Evolutionary conservation across 805 yeast species (phyloP).

Genomic region (Candida yuanshanica): DNA sequence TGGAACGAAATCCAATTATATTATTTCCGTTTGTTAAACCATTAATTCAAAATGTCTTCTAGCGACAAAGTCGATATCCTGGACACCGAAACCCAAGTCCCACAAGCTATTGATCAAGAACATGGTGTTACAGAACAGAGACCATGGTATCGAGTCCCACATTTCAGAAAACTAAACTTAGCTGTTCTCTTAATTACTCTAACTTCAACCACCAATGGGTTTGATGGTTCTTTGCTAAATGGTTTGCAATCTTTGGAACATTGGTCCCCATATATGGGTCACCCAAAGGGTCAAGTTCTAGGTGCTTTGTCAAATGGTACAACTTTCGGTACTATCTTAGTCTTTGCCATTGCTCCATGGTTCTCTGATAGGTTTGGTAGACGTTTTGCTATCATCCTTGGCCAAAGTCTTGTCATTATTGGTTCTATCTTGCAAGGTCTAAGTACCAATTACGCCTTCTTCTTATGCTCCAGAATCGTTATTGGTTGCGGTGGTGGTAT

Average conservation of each 20-base stretch:
- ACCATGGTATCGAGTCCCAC: slow-evolving; percentile 31
- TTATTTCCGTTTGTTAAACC: too few species aligned
- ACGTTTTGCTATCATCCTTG: slow-evolving; percentile 21
- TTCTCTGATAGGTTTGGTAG: slow-evolving; percentile 37
- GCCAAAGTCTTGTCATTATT: slow-evolving; percentile 14
- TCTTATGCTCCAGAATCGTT: slow-evolving; percentile 30
- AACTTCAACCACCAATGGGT: slow-evolving; percentile 41
- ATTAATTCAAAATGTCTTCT: too few species aligned
- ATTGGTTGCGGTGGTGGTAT: slow-evolving; percentile 18
- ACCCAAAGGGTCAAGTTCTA: slow-evolving; percentile 32
- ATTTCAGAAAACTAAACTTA: slow-evolving; percentile 31
- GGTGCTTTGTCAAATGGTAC: slow-evolving; percentile 38
- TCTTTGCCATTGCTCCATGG: slow-evolving; percentile 25
- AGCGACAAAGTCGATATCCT: neutral
- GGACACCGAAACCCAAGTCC: neutral
- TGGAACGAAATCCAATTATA: too few species aligned
- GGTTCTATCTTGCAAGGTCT: slow-evolving; percentile 26
- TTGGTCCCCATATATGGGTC: slow-evolving; percentile 35
- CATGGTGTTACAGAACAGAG: slow-evolving; percentile 10
- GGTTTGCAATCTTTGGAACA: slow-evolving; percentile 38
- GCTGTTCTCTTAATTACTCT: slow-evolving; percentile 37
- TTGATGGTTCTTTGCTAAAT: slow-evolving; percentile 44
- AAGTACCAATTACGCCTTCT: slow-evolving; percentile 9
- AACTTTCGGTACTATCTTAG: slow-evolving; percentile 33
- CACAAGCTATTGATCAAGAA: slow-evolving; percentile 2